Base-by-base conservation (phyloP, 371 early-diverging fungal species). In the Mucor piriformis region DNA sequence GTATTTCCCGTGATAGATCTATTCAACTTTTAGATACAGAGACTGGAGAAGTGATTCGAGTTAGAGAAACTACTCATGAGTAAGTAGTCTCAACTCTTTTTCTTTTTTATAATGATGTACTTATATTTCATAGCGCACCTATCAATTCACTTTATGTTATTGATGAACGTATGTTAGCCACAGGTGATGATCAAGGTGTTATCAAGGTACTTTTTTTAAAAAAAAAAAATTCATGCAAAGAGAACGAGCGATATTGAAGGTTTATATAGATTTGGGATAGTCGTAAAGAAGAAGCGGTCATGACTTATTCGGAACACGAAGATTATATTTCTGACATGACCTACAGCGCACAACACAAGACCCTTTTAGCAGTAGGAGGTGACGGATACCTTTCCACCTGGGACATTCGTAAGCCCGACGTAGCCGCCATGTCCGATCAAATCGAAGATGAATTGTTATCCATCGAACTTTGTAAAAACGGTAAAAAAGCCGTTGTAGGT, bases 401-500 rank as follows among this genome's bases (percentile, higher is more conserved):
- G 70, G 96, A 97, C 69, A 83, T 93, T 34, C 87, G 95, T 42
- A 94, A 92, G 66, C 77, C 84, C 7, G 83, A 88, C 52, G 87
- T 92, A 10, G 66, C 89, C 16, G 90, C 84, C 38, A 86, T 91
- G 66, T 95, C 95, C 2, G 95, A 90, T 32, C 88, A 93, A 62
- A 90, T 93, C 76, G 98, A 96, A 42, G 96, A 95, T 64, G 98
- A 96, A 64, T 80, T 96, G 38, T 68, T 95, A 46, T 94, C 91
- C 4, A 79, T 96, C 6, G 75, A 76, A 2, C 66, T 94, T 21
- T 82, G 96, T 46, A 90, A 88, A 71, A 83, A 82, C 59, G 85
- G 85, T 13, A 81, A 81, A 32, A 93, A 93, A 62, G 92, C 88
- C 6, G 82, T 94, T 2, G 93, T 92, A 3, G 97, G 97, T 15